A percentile compares a stretch with the other conserved stretches of the same genome.
Conservation (phyloP, 768 basidiomycete genomes). For the Chiua virens region DNA sequence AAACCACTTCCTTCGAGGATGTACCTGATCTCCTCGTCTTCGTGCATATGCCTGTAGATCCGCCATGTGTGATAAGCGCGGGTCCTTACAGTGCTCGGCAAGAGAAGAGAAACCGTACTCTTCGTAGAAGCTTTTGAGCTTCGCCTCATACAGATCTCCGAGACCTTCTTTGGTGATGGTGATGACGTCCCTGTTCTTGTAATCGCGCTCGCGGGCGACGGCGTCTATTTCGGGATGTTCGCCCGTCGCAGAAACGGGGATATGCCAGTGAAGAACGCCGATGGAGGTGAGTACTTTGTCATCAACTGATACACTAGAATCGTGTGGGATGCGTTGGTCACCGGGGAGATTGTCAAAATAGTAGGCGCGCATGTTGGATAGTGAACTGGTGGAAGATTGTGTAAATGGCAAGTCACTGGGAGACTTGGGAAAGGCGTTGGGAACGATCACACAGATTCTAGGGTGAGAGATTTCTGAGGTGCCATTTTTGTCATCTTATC, state of each 20-base stretch:
- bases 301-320: slow-evolving; percentile 60
- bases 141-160: slow-evolving; percentile 80
- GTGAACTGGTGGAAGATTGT: too few species aligned
- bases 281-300: slow-evolving; percentile 49
- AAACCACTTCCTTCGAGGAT: too few species aligned
- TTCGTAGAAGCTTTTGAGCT: slow-evolving; percentile 80
- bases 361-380: slow-evolving; percentile 64
- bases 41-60: slow-evolving; percentile 76
- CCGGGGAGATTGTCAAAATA: slow-evolving; percentile 73
- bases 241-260: slow-evolving; percentile 46
- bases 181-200: slow-evolving; percentile 84
- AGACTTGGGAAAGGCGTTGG: too few species aligned
- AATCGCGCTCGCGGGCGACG: slow-evolving; percentile 66
- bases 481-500: too few species aligned
- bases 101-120: slow-evolving; percentile 51
- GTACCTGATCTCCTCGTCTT: slow-evolving; percentile 95
- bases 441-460: neutral
- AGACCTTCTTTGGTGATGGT: slow-evolving; percentile 76
- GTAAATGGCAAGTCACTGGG: too few species aligned
- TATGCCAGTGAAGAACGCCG: slow-evolving; percentile 66
- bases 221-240: slow-evolving; percentile 54
- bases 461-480: too few species aligned
- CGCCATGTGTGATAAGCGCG: neutral
- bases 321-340: slow-evolving; percentile 81
- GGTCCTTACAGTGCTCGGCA: neutral